Base-by-base conservation (phyloP, 441 rosid species). In the Daphne laureola region DNA sequence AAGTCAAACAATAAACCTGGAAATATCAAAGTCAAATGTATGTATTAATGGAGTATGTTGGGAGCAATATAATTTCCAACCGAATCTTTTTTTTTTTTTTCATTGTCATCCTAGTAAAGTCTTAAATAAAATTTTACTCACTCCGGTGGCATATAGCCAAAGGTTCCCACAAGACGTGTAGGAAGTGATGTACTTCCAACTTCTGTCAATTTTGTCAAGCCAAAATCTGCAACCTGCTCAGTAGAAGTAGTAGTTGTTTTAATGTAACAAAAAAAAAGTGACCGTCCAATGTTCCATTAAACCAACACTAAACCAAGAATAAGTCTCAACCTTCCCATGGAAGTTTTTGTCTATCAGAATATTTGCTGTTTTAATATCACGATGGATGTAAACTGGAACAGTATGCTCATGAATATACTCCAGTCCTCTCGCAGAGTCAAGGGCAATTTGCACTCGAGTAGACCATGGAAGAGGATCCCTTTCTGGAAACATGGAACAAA, bases 141-240 rank as follows among this genome's bases (percentile, higher is more conserved):
- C 99, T 93, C 99, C 1, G 97, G 99, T n/a, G 99, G 86, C 97
- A 93, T 93, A 73, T 90, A 93, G 71, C 99, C 99, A 67, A 93
- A 93, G 50, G 99, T 90, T 17, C 98, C 97, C 71, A 85, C 92
- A 45, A 89, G 92, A 58, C 92, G 79, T 14, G 90, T 78, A n/a
- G 77, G 92, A 13, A 85, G 75, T 0, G 95, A 77, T 54, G 76
- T 12, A 63, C 83, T 72, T 67, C 92, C 97, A 36, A 84, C 89
- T 75, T 90, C 96, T 17, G 91, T 85, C 55, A 93, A 74, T 64
- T 87, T 90, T 26, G 98, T 74, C 59, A 93, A 79, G 35, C 98
- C 97, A 64, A 93, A 93, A 82, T 85, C 98, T 5, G 98, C 98
- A 14, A 93, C 97, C 98, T 92, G 25, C 25, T 21, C 25, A 21